Evolutionary conservation across 2,329 filamentous ascomycete species (phyloP).

Genomic region (Diaporthe capsici): DNA sequence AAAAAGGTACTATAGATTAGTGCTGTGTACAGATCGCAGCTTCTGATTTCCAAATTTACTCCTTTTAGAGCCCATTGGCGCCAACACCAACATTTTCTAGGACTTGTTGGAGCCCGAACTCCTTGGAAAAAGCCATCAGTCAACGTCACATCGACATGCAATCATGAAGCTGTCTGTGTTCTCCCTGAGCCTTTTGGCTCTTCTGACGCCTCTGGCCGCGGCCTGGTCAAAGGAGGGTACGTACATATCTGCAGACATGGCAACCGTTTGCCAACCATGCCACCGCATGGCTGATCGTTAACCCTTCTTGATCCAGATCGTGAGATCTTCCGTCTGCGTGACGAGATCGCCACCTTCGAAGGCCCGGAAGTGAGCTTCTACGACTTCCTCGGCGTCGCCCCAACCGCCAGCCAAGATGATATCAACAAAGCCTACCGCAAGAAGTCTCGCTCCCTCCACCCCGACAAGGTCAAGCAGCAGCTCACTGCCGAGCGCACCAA

Average conservation of each 20-base stretch:
- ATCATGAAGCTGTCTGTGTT: conserved; percentile 81
- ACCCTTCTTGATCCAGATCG: conserved; percentile 73
- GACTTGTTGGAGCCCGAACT: conserved; percentile 3
- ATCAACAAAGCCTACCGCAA: conserved; percentile 96
- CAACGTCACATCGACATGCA: conserved; percentile 53
- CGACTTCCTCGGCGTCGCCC: conserved; percentile 85
- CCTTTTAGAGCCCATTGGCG: conserved; percentile 1
- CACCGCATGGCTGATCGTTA: conserved; percentile 26
- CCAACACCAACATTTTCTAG: conserved; percentile 11
- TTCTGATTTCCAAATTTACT: conserved; percentile 1
- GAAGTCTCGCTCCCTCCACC: conserved; percentile 86
- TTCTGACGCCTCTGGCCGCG: conserved; percentile 75
- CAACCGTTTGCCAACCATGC: conserved; percentile 31
- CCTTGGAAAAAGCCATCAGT: not conserved
- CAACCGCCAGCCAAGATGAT: conserved; percentile 84
- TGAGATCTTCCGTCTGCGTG: conserved; percentile 95
- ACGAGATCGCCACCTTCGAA: conserved; percentile 84
- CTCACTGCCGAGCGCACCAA: conserved; percentile 79
- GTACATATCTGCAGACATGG: conserved; percentile 45
- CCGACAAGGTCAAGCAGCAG: conserved; percentile 93
- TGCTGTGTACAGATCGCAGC: conserved; percentile 26
- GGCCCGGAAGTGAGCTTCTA: conserved; percentile 91
- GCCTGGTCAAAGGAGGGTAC: conserved; percentile 91
- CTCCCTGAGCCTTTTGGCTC: conserved; percentile 77
- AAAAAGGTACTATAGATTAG: conserved; percentile 9